Percentiles rank a stretch among this genome's conserved stretches.
These are phyloP conservation scores for Bipolaris bicolor DNA, from an alignment of 2,329 filamentous ascomycete genomes.

Conservation along the genomic window DNA sequence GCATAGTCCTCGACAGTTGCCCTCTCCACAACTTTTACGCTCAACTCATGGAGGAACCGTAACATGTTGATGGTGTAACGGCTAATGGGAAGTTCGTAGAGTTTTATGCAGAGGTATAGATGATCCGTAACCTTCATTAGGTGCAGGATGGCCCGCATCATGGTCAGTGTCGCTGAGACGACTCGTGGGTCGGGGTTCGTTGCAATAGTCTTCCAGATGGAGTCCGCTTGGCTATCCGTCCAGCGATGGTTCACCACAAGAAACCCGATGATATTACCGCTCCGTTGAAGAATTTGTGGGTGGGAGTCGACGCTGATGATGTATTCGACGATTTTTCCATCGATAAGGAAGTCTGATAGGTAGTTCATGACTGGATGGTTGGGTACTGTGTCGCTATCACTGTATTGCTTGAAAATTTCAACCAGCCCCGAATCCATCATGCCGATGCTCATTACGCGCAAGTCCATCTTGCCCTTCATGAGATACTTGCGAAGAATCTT, in stretches of 20 bases:
- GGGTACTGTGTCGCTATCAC: slow-evolving; percentile 43
- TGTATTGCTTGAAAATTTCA: slow-evolving; percentile 61
- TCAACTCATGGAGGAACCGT: slow-evolving; percentile 39
- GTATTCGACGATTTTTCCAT: slow-evolving; percentile 79
- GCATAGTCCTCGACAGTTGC: slow-evolving; percentile 16
- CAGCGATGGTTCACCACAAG: slow-evolving; percentile 80
- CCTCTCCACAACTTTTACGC: slow-evolving; percentile 25
- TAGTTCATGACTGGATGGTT: slow-evolving; percentile 66
- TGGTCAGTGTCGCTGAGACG: slow-evolving; percentile 77
- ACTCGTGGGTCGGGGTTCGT: slow-evolving; percentile 83
- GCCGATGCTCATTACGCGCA: slow-evolving; percentile 80
- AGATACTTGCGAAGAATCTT: slow-evolving; percentile 73
- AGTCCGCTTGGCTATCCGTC: slow-evolving; percentile 72
- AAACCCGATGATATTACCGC: slow-evolving; percentile 85
- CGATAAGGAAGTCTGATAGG: slow-evolving; percentile 71
- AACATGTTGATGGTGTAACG: slow-evolving; percentile 41
- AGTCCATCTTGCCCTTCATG: slow-evolving; percentile 85
- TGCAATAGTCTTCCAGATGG: slow-evolving; percentile 82
- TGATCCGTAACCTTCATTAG: slow-evolving; percentile 56
- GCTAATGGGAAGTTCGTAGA: slow-evolving; percentile 55
- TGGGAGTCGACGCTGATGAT: slow-evolving; percentile 90
- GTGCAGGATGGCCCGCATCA: slow-evolving; percentile 61
- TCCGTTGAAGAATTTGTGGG: slow-evolving; percentile 82
- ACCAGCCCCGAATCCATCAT: slow-evolving; percentile 75
- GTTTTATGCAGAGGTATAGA: slow-evolving; percentile 70